phyloP scores from a whole-genome alignment of 1,139 yeast genomes.

The Suhomyces ambrosiae region DNA sequence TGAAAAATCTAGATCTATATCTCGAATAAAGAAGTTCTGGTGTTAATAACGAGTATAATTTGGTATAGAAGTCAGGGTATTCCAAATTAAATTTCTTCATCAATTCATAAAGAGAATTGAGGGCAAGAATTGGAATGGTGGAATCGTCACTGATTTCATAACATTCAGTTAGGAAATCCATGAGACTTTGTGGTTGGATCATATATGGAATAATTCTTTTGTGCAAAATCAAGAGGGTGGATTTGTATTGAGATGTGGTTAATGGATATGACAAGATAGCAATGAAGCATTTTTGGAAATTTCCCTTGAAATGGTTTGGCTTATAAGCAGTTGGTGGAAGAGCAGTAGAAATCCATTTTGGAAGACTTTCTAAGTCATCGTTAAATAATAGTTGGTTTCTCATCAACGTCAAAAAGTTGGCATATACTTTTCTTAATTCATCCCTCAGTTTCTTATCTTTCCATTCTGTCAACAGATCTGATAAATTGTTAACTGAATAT shows the following conservation, averaged over 20 bases:
- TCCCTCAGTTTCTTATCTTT: conserved; percentile 20
- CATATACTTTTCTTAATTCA: conserved; percentile 30
- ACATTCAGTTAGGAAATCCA: conserved; percentile 93
- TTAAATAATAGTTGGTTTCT: conserved; percentile 31
- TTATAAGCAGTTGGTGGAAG: conserved; percentile 61
- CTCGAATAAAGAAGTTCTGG: conserved; percentile 74
- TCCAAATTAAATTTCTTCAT: conserved; percentile 85
- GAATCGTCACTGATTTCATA: conserved; percentile 65
- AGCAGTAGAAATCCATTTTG: conserved; percentile 36
- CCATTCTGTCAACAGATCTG: conserved; percentile 25
- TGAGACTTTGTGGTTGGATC: conserved; percentile 75
- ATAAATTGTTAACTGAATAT: conserved; percentile 54
- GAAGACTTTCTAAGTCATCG: conserved; percentile 33
- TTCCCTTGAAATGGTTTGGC: conserved; percentile 57
- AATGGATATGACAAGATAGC: conserved; percentile 52
- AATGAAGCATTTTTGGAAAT: conserved; percentile 72
- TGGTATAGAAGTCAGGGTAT: conserved; percentile 86
- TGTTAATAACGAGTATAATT: conserved; percentile 78
- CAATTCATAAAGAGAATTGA: conserved; percentile 84
- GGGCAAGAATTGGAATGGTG: conserved; percentile 74
- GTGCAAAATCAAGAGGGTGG: conserved; percentile 70
- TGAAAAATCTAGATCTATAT: conserved; percentile 83
- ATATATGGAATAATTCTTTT: conserved; percentile 82
- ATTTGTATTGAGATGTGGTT: conserved; percentile 64
- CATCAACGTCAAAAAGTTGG: conserved; percentile 44